Base-by-base conservation (phyloP, 2,329 filamentous ascomycete genomes). In the Penicillium griseofulvum region DNA sequence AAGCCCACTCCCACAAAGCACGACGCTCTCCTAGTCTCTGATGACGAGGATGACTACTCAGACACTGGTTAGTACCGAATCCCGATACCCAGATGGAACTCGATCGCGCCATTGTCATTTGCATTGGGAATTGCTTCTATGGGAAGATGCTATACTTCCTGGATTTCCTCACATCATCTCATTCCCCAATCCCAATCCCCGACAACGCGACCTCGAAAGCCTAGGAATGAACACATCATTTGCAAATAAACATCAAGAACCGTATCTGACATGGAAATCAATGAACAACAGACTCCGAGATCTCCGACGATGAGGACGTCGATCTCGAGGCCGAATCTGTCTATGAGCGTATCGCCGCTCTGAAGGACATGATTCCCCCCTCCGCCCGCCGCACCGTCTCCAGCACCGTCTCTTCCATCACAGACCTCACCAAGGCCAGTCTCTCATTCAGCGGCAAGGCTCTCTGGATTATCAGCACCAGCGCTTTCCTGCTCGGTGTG, bases 381-480 rank as follows among this genome's bases (percentile, higher is more conserved):
- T 84, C 86, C 50, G 84, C 87, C 49, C 87, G 89, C 68, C 83
- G 85, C 66, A 85, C 81, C 76, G 81, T 91, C 74, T 80, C 83
- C 63, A 83, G 79, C 78, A 85, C 81, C 59, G 74, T 78, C 65
- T 77, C 74, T 41, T 67, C 74, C 60, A 66, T 78, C 69, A 75
- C 72, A 61, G 73, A 72, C 48, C 76, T 76, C 57, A 72, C 74
- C 57, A 74, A 71, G 64, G 75, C 74, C 66, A 79, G 73, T 68
- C 70, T 77, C 68, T 76, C 70, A 57, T 89, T 95, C 73, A 84
- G 88, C 67, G 92, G 93, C 66, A 94, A 93, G 80, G 85, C 89
- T 52, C 81, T 96, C 65, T 99, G 91, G 91, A 87, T 97, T 53
- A 80, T 99, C 56, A 91, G 87, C 76, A 96, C 92, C 62, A 92